Evolutionary conservation across 129 eudicot species (phyloP).

Genomic region (Flaveria ramosissima): DNA sequence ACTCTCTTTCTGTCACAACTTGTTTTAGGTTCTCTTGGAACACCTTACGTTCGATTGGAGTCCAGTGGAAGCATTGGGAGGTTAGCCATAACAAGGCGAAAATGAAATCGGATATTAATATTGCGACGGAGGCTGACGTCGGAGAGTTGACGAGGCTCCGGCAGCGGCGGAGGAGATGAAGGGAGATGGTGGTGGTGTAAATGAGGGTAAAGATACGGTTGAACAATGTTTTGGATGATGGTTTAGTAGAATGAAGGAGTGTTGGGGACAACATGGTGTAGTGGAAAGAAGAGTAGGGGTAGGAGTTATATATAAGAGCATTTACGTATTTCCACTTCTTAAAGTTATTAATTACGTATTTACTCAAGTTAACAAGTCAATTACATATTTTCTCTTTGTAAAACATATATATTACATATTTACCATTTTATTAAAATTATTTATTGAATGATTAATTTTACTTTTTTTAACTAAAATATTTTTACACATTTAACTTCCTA

Average conservation of each 20-base stretch:
- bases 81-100: slow-evolving; percentile 57
- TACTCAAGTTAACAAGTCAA: too few relatives aligned
- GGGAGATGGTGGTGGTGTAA: slow-evolving; percentile 33
- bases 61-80: slow-evolving; percentile 50
- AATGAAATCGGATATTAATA: slow-evolving; percentile 49
- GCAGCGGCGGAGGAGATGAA: slow-evolving; percentile 41
- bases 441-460: too few relatives aligned
- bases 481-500: too few relatives aligned
- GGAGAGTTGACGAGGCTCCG: slow-evolving; percentile 35
- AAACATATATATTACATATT: too few relatives aligned
- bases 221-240: slow-evolving; percentile 23
- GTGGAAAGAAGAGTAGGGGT: background rate
- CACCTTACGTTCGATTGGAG: slow-evolving; percentile 40
- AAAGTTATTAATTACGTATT: too few relatives aligned
- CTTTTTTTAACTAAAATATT: too few relatives aligned
- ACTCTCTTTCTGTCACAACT: slow-evolving; percentile 19
- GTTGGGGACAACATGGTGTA: background rate
- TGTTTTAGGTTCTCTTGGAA: slow-evolving; percentile 45
- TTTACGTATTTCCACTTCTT: too few relatives aligned
- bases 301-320: too few relatives aligned
- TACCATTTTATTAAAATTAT: too few relatives aligned
- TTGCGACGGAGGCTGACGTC: slow-evolving; percentile 7
- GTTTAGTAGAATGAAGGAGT: slow-evolving; percentile 20
- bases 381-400: too few relatives aligned
- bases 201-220: slow-evolving; percentile 48